Evolutionary conservation across 352 stramenopile species (phyloP), one percentile per base, ranked within the genome.

Genomic region (Globisporangium solare): DNA sequence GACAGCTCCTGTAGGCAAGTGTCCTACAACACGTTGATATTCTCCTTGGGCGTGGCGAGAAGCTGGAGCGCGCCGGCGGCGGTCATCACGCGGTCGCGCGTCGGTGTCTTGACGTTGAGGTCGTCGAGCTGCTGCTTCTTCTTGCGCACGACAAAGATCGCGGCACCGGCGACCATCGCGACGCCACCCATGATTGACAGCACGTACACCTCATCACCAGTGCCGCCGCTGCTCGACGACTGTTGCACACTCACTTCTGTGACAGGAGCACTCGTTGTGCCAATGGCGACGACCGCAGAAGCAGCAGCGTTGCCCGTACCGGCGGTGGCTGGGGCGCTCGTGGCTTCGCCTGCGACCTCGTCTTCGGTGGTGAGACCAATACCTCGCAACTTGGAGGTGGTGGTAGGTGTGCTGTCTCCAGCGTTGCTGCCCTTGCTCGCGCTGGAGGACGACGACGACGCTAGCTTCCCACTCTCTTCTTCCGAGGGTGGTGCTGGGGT

Each of bases 91-190:
- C 53, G 62, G 17, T 67, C 67, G 2, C 67, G 68, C 2, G 43
- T 54, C 21, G 79, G 77, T 1, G 71, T 84, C 68, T 90, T 90
- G 41, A 61, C 65, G 49, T 90, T 77, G 18, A 86, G 56, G 22
- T 71, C 73, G 27, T 90, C 79, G 8, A 90, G 58, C 40, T 60
- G 22, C 37, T 68, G 51, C 71, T 90, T 86, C 70, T 90, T 89
- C 73, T 81, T 77, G 54, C 79, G 79, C 39, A 87, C 55, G 0
- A 75, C 76, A 12, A 89, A 64, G 61, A 89, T 86, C 24, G 68
- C 76, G 0, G 61, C 69, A 6, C 50, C 79, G 10, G 79, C 79
- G 15, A 88, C 69, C 22, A 78, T 65, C 40, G 65, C 74, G 0
- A 73, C 74, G 6, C 51, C 68, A 0, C 63, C 59, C n/a, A 79